Percentiles rank a stretch among this genome's conserved stretches.
Conservation (phyloP, 1,284 basidiomycete species). For the Veloboletus limbatus region DNA sequence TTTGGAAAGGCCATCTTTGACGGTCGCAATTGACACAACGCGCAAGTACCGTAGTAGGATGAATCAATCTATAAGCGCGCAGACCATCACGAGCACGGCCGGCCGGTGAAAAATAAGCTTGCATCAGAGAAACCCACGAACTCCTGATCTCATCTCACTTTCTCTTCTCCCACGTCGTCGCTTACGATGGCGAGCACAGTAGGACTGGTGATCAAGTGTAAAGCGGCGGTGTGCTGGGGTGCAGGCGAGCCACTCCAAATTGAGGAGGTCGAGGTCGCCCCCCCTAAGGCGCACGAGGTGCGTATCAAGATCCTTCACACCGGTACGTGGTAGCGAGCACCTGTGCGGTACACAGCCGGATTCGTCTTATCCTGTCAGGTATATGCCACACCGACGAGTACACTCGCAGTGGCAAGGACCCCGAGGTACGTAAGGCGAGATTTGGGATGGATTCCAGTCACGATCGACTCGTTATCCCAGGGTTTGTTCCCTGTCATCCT, state of each 20-base stretch:
- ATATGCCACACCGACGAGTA: conserved; percentile 99
- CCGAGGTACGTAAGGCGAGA: conserved; percentile 60
- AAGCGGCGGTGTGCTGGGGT: conserved; percentile 96
- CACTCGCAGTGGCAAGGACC: conserved; percentile 94
- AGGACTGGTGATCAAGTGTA: conserved; percentile 85
- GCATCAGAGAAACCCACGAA: conserved; percentile 4
- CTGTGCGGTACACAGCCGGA: conserved; percentile 6
- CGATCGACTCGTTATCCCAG: conserved; percentile 35
- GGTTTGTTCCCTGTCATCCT: conserved; percentile 95
- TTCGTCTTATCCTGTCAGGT: conserved; percentile 44
- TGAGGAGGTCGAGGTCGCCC: conserved; percentile 92
- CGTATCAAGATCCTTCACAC: conserved; percentile 90
- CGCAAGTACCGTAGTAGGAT: no score
- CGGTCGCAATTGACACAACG: no score
- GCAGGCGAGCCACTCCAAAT: conserved; percentile 87
- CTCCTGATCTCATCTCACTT: not conserved
- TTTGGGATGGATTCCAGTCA: not conserved
- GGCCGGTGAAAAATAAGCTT: conserved; percentile 1
- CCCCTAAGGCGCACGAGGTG: conserved; percentile 89
- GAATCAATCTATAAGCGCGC: no score
- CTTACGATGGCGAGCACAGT: conserved; percentile 59
- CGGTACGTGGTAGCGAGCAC: conserved; percentile 44
- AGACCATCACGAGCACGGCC: conserved; percentile 12
- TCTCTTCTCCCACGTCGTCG: conserved; percentile 13
- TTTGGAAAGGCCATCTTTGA: conserved; percentile 77